These are phyloP conservation scores for Suillus clintonianus DNA, from an alignment of 768 basidiomycete species.

Conservation along the genomic window DNA sequence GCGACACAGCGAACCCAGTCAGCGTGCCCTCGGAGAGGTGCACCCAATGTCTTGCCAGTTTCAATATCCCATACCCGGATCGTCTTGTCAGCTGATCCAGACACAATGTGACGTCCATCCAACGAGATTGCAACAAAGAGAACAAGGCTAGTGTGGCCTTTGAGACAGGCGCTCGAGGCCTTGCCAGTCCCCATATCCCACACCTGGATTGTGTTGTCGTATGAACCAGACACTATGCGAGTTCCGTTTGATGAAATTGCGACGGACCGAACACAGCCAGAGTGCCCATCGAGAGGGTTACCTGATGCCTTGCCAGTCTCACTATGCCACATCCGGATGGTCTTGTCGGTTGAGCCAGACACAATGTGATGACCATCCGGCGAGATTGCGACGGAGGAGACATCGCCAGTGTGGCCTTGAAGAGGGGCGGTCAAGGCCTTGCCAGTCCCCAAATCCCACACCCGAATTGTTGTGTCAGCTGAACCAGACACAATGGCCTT, in stretches of 20 bases:
- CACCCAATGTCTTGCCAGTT: too few relatives aligned
- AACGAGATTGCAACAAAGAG: too few relatives aligned
- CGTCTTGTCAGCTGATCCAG: not conserved
- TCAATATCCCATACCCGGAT: not conserved
- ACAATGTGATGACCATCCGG: constrained; percentile 2
- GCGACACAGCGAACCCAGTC: not conserved
- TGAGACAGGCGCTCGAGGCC: too few relatives aligned
- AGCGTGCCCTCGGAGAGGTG: too few relatives aligned
- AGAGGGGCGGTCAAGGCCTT: not conserved
- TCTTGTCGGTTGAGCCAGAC: constrained; percentile 3
- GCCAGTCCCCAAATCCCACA: not conserved
- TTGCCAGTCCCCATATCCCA: too few relatives aligned
- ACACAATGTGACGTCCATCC: not conserved
- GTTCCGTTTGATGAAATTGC: too few relatives aligned
- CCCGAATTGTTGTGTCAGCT: not conserved
- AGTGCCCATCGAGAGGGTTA: not conserved
- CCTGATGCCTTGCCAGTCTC: not conserved
- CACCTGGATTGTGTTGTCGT: too few relatives aligned
- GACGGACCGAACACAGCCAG: not conserved
- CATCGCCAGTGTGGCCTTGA: not conserved
- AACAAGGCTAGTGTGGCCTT: too few relatives aligned
- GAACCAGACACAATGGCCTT: constrained; percentile 4
- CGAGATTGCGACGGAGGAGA: not conserved
- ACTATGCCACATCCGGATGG: constrained; percentile 2
- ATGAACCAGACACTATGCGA: too few relatives aligned